Evolutionary conservation across 257 asterid species (phyloP), one percentile per base, ranked within the genome.

Genomic region (Solanum clarkiae): DNA sequence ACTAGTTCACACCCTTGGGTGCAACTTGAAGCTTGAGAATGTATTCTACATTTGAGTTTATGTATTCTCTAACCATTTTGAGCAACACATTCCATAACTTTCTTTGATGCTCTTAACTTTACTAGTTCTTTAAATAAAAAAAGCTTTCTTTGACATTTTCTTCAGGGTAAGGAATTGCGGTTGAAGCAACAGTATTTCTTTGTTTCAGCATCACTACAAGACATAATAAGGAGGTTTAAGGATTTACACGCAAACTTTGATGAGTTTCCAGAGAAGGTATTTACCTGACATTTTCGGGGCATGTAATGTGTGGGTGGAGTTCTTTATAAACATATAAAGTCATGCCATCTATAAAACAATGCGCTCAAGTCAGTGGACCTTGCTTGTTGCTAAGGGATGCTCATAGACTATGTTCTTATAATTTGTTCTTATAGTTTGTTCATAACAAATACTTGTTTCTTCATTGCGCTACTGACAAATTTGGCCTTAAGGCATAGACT

Each of bases 171-270:
- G 92, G 93, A 91, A 55, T 72, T 91, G 87, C 90, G 91, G 60
- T 85, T 89, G 84, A 89, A 89, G 92, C 93, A 91, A 83, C 93
- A 89, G 8, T 90, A 89, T 90, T 90, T 90, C 90, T 90, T 90
- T 86, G 90, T 90, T 85, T 89, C 93, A 79, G 92, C 93, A 82
- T 89, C 92, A n/a, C 84, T 85, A 53, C 92, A 91, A 85, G 93
- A 89, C 45, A 88, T 91, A 71, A 84, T 87, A 85, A 81, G 91
- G 84, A 86, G 92, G 84, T 91, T 88, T 83, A 89, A 89, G 82
- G 93, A 89, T 84, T 70, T 42, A 77, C 90, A 89, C 83, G 65
- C 59, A 82, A 88, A 80, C 90, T 91, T 91, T 85, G 92, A 91
- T 59, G 92, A 88, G 84, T 86, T 91, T n/a, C 90, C 93, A 62